Base-by-base conservation (phyloP, 2,329 filamentous ascomycete species). In the Penicillium sp. region DNA sequence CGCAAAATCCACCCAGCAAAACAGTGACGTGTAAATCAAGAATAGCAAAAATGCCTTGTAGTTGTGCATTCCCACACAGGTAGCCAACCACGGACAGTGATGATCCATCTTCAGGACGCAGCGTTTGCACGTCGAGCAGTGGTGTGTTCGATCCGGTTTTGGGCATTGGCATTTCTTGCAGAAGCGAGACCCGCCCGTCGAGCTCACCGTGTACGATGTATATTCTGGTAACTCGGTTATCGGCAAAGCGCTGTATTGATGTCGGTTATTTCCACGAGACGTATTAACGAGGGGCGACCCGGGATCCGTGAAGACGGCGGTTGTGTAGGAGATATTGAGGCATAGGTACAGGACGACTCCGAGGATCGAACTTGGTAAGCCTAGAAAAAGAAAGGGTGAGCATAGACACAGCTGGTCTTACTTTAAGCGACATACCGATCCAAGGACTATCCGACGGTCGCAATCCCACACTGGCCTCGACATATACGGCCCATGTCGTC, bases 61-160 rank as follows among this genome's bases (percentile, higher is more conserved):
- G 79, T 99, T 99, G 73, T 88, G 88, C 66, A 99, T 82, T 21
- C 95, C 95, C 63, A 99, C 91, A 77, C 95, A 99, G 4, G 92
- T 97, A 30, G 95, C 94, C 54, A 99, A 85, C 95, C 95, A 99
- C 17, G 95, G 95, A 76, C 95, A 99, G 81, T 99, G 95, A 77
- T 99, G 95, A 75, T 99, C 95, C 95, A 99, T 99, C 83, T 99
- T 99, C 76, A 99, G 84, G 29, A 99, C 93, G 76, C 95, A 99
- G 72, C 91, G 90, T 69, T 90, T 88, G 80, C 95, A 99, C 4
- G 93, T 96, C 11, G 92, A 96, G 84, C 95, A 99, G 82, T 99
- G 95, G 78, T 99, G 95, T 35, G 94, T 89, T 64, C 95, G 91
- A 79, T 99, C 95, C 47, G 95, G 95, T 81, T 99, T 99, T 66